phyloP scores from a whole-genome alignment of 2,329 filamentous ascomycete genomes.

The Penicillium brevicompactum region DNA sequence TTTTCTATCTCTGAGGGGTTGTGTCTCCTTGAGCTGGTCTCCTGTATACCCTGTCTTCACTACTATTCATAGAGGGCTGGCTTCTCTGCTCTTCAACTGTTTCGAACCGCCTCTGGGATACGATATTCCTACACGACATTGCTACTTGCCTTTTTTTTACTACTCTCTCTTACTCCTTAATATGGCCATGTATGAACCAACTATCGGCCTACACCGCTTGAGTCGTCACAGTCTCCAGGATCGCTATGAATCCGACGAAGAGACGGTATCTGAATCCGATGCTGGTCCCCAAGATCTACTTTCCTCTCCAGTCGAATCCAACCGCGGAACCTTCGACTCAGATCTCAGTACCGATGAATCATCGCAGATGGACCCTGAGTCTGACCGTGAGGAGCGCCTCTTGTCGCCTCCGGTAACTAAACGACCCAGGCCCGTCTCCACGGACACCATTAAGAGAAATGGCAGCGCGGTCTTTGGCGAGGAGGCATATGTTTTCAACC shows the following conservation, averaged over 20 bases:
- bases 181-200: conserved; percentile 31
- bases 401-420: conserved; percentile 26
- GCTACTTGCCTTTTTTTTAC: conserved; percentile 1
- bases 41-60: neutral
- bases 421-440: conserved; percentile 34
- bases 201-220: conserved; percentile 33
- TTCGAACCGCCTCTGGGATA: neutral
- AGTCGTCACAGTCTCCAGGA: conserved; percentile 34
- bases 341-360: conserved; percentile 35
- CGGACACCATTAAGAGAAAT: conserved; percentile 39
- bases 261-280: conserved; percentile 42
- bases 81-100: conserved; percentile 1
- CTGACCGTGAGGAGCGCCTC: conserved; percentile 23
- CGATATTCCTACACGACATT: neutral
- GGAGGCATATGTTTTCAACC: conserved; percentile 34
- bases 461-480: conserved; percentile 34
- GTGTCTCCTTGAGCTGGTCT: neutral
- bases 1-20: neutral
- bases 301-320: conserved; percentile 32
- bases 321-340: conserved; percentile 30
- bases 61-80: neutral
- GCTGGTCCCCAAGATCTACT: conserved; percentile 33
- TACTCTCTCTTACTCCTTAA: neutral
- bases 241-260: conserved; percentile 43
- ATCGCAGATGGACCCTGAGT: conserved; percentile 26